Evolutionary conservation across 768 basidiomycete species (phyloP), one percentile per base, ranked within the genome.

Genomic region (Mycena belliarum): DNA sequence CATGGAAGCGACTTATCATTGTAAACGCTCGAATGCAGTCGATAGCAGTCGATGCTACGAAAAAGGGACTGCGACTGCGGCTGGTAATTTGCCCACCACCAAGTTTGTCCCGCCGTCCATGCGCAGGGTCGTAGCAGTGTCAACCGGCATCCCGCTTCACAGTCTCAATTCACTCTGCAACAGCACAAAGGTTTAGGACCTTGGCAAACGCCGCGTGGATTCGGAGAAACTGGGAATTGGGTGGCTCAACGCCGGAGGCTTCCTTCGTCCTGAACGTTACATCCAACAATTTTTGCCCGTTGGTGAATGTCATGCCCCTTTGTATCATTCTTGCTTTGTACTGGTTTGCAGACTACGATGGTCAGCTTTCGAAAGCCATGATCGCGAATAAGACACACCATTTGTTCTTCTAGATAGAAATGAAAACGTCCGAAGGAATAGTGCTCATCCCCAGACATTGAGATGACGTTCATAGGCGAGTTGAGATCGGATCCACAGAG

Each of bases 151-250:
- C 48, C 14, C 33, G 33, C 48, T 49, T 33, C 32, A 49, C 33
- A 21, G 7, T 37, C 29, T 66, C 59, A 35, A 66, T 6, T 50
- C 63, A 64, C 32, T 47, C 40, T 26, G 44, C 63, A n/a, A 46
- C 61, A n/a, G 64, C 61, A 32, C 50, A 55, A 33, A 59, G 37
- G 18, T 63, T 37, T 6, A 63, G 43, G 40, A 65, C 66, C 51
- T 59, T 61, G 14, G 60, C 67, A 54, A 67, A 60, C 28, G 66
- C 59, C 18, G 64, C 64, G 57, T 68, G 67, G 33, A 64, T 28
- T 40, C 49, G 35, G 57, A 68, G 53, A 35, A 61, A 55, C 28
- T 55, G 33, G 11, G 65, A 57, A 33, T 65, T 57, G 1, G 66
- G 67, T 14, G 62, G 48, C 10, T 49, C 53, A 40, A 46, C 23